Evolutionary conservation across 148 eudicot species (phyloP), one percentile per base, ranked within the genome.

Genomic region (Cornus florida): DNA sequence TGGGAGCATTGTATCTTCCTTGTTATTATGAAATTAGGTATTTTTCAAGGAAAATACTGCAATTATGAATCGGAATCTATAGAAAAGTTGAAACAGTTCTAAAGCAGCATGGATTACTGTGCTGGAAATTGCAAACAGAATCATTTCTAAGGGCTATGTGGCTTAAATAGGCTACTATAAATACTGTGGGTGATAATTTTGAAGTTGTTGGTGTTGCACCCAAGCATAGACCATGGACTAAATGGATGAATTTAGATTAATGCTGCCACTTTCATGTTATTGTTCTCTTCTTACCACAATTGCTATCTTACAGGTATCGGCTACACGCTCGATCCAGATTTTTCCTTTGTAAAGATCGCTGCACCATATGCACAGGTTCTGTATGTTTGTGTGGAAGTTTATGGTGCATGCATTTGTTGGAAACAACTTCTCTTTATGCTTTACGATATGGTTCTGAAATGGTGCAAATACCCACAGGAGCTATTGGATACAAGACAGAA

Each of bases 321-420:
- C 71, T 91, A 91, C 75, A 85, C 79, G 33, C 91, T 97, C 57
- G 92, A 97, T 80, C 99, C 97, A 17, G 84, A 92, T 43, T 97
- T 97, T 85, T 97, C 99, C 38, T 97, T 97, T 71, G 88, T 90
- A 4, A 97, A 94, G 88, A 90, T 94, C 74, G 98, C 99, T 82
- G 98, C 97, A 77, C 99, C 99, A 73, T 97, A 94, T 77, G 98
- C 98, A n/a, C 97, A 93, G 89, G 99, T 96, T 84, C 70, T 14
- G 56, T 46, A 76, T 41, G 1, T 43, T 59, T 82, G 23, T 23
- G 14, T 72, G 33, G 5, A 60, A 8, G 10, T 74, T 57, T 39
- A 50, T 39, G 17, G 43, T 19, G 46, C 72, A 50, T 69, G 19
- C 66, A 62, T 62, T 62, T 57, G 62, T 8, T 57, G 62, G 23